These are phyloP conservation scores for Aspergillus affinis DNA, from an alignment of 495 filamentous ascomycete species.

Conservation along the genomic window DNA sequence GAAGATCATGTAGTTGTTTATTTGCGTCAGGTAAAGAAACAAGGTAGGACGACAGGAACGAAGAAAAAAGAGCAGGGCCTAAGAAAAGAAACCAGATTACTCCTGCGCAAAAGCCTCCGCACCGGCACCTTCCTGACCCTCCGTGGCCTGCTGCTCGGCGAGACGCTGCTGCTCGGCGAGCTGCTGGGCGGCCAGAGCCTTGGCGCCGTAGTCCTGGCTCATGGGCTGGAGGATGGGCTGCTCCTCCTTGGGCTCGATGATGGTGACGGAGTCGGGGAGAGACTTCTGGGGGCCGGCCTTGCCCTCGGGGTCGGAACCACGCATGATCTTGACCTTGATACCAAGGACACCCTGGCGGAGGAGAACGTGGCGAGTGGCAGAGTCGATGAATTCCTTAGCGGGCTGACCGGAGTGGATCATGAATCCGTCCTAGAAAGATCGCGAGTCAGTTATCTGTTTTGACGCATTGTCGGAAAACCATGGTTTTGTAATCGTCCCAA, in stretches of 20 bases:
- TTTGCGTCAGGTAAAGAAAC: conserved; percentile 43
- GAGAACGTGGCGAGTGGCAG: conserved; percentile 96
- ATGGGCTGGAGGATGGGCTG: conserved; percentile 87
- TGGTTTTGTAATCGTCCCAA: not conserved
- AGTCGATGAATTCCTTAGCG: conserved; percentile 99
- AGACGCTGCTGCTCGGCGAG: conserved; percentile 71
- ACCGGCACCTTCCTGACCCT: conserved; percentile 43
- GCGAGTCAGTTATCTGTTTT: conserved; percentile 8
- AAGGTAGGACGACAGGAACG: conserved; percentile 40
- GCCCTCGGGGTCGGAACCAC: conserved; percentile 98
- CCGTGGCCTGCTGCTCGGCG: conserved; percentile 59
- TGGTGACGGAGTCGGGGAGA: conserved; percentile 95
- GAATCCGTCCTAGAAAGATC: conserved; percentile 77
- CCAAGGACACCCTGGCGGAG: conserved; percentile 98
- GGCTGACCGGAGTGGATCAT: conserved; percentile 99
- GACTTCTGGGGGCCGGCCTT: conserved; percentile 96
- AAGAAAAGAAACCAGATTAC: conserved; percentile 37
- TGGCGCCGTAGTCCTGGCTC: conserved; percentile 97
- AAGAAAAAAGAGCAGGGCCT: conserved; percentile 34
- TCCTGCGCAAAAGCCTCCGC: conserved; percentile 48
- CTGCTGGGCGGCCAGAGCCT: conserved; percentile 85
- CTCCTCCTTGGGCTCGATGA: conserved; percentile 99
- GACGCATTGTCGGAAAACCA: not conserved
- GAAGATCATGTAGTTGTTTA: conserved; percentile 42
- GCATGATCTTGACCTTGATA: conserved; percentile 99